Evolutionary conservation across 768 basidiomycete species (phyloP), one percentile per base, ranked within the genome.

Genomic region (Lentinula guzmanii): DNA sequence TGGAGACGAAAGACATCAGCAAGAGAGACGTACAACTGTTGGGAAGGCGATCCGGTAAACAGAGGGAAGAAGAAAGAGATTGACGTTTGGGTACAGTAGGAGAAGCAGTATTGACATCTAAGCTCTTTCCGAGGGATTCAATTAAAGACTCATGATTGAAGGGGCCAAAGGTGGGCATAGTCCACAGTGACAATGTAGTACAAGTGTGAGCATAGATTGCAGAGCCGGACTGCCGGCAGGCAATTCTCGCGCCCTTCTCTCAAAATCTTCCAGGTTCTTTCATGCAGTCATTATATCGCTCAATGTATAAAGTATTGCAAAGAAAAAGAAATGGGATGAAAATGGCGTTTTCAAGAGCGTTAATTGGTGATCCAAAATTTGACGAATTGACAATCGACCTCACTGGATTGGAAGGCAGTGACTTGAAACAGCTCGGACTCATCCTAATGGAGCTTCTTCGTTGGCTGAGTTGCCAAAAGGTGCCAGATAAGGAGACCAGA

Each of bases 31-130:
- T 65, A 87, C 88, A 81, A 63, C 75, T 79, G 7, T 86, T 81
- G 13, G 90, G 90, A 50, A 91, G 79, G n/a, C 89, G 80, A 56
- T 80, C 82, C 35, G 85, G 87, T 37, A 91, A 77, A 70, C 86
- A 88, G 61, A 82, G 82, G 9, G 82, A 75, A 3, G 83, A 79
- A 8, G 65, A 65, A 2, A 84, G 65, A 33, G 18, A 31, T 46
- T 79, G 79, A 62, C 68, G 73, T 61, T 82, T 78, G 56, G 73
- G 58, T n/a, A 51, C 42, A 31, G 67, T 67, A 6, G 3, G 28
- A 5, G 42, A 52, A 61, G 52, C 54, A 58, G 24, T 50, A 42
- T 11, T 74, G 73, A 35, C 65, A 64, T 74, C 72, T 13, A 72
- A 57, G 52, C 63, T 60, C 51, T 66, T 65, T 55, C 71, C 77